Percentiles rank a stretch among this genome's conserved stretches.
These are phyloP conservation scores for Penicillium sp. DNA, from an alignment of 2,329 filamentous ascomycete genomes.

Conservation along the genomic window DNA sequence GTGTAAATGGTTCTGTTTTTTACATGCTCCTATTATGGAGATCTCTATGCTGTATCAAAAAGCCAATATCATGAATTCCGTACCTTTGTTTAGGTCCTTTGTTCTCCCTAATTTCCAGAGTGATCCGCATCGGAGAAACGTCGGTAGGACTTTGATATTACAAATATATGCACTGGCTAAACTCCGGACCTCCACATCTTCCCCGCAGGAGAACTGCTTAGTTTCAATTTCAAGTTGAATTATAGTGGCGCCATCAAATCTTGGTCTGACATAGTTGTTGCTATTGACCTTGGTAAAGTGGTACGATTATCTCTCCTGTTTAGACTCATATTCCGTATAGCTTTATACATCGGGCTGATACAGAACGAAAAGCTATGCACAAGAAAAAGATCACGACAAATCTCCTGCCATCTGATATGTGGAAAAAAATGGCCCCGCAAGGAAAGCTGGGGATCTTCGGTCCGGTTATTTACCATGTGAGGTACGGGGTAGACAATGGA, in stretches of 20 bases:
- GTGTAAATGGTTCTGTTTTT: constrained; percentile 32
- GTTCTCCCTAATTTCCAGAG: background rate
- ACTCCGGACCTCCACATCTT: constrained; percentile 3
- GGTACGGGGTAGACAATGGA: background rate
- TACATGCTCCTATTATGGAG: constrained; percentile 1
- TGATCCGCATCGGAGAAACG: constrained; percentile 17
- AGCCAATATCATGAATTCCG: constrained; percentile 15
- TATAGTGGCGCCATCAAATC: background rate
- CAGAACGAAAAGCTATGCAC: background rate
- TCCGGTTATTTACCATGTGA: constrained; percentile 7
- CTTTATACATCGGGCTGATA: background rate
- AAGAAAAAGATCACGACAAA: background rate
- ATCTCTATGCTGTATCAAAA: constrained; percentile 18
- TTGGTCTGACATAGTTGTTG: background rate
- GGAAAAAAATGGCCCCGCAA: constrained; percentile 22
- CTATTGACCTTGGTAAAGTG: background rate
- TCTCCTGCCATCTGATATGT: constrained; percentile 16
- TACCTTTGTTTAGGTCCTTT: background rate
- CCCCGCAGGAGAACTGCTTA: constrained; percentile 15
- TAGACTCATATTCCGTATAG: background rate
- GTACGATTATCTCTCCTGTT: background rate
- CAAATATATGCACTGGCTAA: constrained; percentile 13
- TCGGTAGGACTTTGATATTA: constrained; percentile 6
- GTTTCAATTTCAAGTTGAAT: background rate
- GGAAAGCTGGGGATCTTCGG: constrained; percentile 16